These are phyloP conservation scores for Nadsonia fulvescens DNA, from an alignment of 805 yeast genomes.

Conservation along the genomic window DNA sequence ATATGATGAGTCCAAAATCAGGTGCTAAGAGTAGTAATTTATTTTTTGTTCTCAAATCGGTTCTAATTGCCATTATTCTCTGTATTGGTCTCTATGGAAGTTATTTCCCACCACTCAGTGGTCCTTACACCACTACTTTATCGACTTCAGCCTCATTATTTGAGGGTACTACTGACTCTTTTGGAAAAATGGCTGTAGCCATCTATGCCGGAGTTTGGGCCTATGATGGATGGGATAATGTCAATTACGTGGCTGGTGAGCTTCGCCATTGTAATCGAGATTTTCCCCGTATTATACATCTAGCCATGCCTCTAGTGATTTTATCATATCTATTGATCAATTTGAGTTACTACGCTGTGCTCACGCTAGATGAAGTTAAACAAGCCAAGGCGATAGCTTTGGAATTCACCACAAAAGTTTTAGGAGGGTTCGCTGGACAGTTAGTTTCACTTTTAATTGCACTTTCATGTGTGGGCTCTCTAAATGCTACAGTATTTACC, in stretches of 20 bases:
- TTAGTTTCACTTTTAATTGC: slow-evolving; percentile 20
- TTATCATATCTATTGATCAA: slow-evolving; percentile 20
- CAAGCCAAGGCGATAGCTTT: slow-evolving; percentile 21
- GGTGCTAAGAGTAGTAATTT: slow-evolving; percentile 19
- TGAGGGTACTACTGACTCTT: slow-evolving; percentile 14
- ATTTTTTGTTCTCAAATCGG: slow-evolving; percentile 19
- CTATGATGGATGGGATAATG: slow-evolving; percentile 28
- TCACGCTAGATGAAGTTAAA: slow-evolving; percentile 38
- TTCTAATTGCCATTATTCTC: slow-evolving; percentile 15
- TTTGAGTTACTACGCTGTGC: slow-evolving; percentile 40
- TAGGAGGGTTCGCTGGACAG: slow-evolving; percentile 16
- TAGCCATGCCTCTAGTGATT: slow-evolving; percentile 24
- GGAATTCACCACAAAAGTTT: slow-evolving; percentile 16
- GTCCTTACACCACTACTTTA: too few relatives aligned
- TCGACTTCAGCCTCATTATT: slow-evolving; percentile 10
- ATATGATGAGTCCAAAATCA: slow-evolving; percentile 14
- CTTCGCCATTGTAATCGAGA: slow-evolving; percentile 21
- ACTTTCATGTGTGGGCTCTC: slow-evolving; percentile 23
- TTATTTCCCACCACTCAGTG: too few relatives aligned
- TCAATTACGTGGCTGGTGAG: slow-evolving; percentile 24
- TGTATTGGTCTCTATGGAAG: slow-evolving; percentile 19
- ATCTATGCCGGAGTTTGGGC: slow-evolving; percentile 27
- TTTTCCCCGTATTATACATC: slow-evolving; percentile 21
- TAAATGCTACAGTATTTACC: slow-evolving; percentile 23
- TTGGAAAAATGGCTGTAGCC: slow-evolving; percentile 20